Evolutionary conservation across 106 monocot species (phyloP).

Genomic region (Phalaenopsis aphrodite): DNA sequence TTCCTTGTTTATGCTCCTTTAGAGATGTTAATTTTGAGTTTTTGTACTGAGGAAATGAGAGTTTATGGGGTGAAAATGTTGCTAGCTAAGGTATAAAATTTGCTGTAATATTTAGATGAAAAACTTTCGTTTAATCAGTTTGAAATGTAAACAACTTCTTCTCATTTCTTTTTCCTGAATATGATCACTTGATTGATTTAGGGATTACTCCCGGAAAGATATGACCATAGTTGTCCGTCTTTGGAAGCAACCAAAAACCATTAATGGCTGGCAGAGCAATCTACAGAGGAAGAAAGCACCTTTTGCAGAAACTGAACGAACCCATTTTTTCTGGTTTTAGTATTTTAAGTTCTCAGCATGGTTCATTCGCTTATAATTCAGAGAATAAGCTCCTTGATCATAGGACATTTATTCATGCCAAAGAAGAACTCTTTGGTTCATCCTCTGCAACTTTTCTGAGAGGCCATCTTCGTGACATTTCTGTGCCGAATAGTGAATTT

Average conservation of each 20-base stretch:
- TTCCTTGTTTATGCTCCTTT: neutral
- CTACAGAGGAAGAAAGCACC: slow-evolving; percentile 31
- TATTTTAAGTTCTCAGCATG: slow-evolving; percentile 28
- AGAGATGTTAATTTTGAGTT: neutral
- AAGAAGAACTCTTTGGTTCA: slow-evolving; percentile 16
- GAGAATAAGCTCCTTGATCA: slow-evolving; percentile 4
- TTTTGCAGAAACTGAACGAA: slow-evolving; percentile 31
- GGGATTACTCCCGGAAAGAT: slow-evolving; percentile 19
- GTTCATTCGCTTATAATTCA: slow-evolving; percentile 13
- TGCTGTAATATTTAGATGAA: neutral
- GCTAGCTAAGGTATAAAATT: neutral
- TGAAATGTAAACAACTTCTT: neutral
- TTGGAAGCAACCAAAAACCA: slow-evolving; percentile 11
- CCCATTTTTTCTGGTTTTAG: slow-evolving; percentile 23
- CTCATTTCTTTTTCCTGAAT: neutral
- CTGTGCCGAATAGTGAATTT: slow-evolving; percentile 7
- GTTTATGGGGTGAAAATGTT: neutral
- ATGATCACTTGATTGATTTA: slow-evolving; percentile 11
- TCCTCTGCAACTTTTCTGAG: slow-evolving; percentile 10
- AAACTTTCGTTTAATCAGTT: neutral
- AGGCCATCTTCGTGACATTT: slow-evolving; percentile 9
- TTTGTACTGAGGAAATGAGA: neutral
- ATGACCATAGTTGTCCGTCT: slow-evolving; percentile 27
- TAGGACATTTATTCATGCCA: slow-evolving; percentile 1
- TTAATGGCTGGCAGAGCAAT: slow-evolving; percentile 61